phyloP scores from a whole-genome alignment of 129 eudicot genomes.

The Lactuca saligna region DNA sequence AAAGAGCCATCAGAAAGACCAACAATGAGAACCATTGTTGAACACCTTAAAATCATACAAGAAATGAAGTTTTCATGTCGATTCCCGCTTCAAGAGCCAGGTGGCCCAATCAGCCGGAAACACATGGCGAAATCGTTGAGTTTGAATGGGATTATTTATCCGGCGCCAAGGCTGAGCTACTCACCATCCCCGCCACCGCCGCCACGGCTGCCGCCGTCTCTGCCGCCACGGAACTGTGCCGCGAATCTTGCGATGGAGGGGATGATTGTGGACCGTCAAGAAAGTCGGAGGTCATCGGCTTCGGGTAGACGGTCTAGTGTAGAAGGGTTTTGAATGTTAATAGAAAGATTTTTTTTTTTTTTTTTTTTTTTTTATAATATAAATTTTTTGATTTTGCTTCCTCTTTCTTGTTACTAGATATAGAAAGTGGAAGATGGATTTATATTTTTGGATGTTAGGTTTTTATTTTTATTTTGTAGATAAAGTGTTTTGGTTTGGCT shows the following conservation, averaged over 20 bases:
- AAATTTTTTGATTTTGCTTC: constrained; percentile 27
- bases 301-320: constrained; percentile 71
- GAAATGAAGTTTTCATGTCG: constrained; percentile 67
- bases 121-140: constrained; percentile 77
- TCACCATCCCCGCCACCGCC: constrained; percentile 63
- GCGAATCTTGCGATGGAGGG: constrained; percentile 57
- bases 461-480: constrained; percentile 36
- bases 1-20: constrained; percentile 90
- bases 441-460: constrained; percentile 21
- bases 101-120: constrained; percentile 43
- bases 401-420: constrained; percentile 30
- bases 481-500: constrained; percentile 38
- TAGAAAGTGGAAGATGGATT: constrained; percentile 40
- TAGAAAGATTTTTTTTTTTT: constrained; percentile 33
- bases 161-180: constrained; percentile 50
- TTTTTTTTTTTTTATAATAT: constrained; percentile 3
- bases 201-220: constrained; percentile 41
- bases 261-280: constrained; percentile 48
- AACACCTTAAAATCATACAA: constrained; percentile 66
- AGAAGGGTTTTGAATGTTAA: constrained; percentile 75
- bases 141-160: constrained; percentile 60
- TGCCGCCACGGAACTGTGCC: constrained; percentile 62
- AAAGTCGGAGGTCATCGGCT: constrained; percentile 54
- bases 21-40: constrained; percentile 82
- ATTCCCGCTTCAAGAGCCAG: constrained; percentile 87